Conservation (phyloP, 23 red algal genomes). For the Gracilaria domingensis region DNA sequence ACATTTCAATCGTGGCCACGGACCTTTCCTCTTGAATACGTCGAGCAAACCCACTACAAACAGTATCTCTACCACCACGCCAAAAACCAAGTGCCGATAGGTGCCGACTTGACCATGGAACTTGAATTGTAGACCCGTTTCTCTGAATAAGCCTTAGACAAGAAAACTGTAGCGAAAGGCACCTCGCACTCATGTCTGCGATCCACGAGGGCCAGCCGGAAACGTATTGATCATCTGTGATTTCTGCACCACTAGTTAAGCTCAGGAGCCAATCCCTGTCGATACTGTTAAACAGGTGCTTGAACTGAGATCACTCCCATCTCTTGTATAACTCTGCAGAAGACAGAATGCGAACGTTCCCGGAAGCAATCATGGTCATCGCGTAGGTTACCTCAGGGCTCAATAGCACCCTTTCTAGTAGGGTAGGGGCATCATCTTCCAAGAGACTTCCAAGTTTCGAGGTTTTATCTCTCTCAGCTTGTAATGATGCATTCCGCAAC, state of each 20-base stretch:
- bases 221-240: background rate
- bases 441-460: too few species aligned
- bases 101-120: constrained; percentile 60
- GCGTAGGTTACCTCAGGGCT: constrained; percentile 58
- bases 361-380: constrained; percentile 59
- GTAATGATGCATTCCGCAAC: constrained; percentile 39
- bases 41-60: constrained; percentile 48
- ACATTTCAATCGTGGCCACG: constrained; percentile 33
- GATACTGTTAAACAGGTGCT: constrained; percentile 13
- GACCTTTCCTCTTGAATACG: constrained; percentile 45
- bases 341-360: constrained; percentile 21
- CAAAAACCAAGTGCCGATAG: constrained; percentile 35
- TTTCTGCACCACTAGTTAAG: background rate
- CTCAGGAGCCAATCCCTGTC: constrained; percentile 26
- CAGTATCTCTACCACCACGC: constrained; percentile 45
- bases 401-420: constrained; percentile 53
- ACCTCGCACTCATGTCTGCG: constrained; percentile 65
- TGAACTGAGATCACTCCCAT: constrained; percentile 49
- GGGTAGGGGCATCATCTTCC: background rate
- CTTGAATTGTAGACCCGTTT: constrained; percentile 53
- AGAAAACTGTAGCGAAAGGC: constrained; percentile 47
- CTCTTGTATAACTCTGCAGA: constrained; percentile 22
- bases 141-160: constrained; percentile 42
- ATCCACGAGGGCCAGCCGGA: constrained; percentile 40
- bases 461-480: background rate